Base-by-base conservation (phyloP, 2,329 filamentous ascomycete species). In the Colletotrichum lindemuthianum region DNA sequence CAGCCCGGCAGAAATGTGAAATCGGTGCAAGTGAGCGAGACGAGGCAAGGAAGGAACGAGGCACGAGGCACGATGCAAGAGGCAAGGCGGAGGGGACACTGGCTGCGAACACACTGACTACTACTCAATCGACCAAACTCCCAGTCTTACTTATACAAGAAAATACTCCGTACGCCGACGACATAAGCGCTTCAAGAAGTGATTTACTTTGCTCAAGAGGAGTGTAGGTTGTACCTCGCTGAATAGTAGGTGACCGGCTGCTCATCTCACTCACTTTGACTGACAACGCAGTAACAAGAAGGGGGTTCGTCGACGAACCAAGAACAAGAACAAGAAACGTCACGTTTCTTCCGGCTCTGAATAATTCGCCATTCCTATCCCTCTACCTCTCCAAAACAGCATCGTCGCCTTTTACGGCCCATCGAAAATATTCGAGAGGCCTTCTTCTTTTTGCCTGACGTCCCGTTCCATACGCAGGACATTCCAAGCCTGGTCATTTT, bases 241-340 rank as follows among this genome's bases (percentile, higher is more conserved):
- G 39, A 8, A n/a, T 44, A 33, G 16, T 33, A 32, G n/a, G 45
- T 13, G 24, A n/a, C 24, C 12, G n/a, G 39, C 49, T 43, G 50
- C 49, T 36, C 55, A 58, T 58, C 48, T 41, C 49, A 24, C 24
- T 24, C 24, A 24, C 24, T 24, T 24, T 24, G 24, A 24, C 24
- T 24, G 24, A 24, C 24, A 24, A 24, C 24, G 24, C 63, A 65
- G 52, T 59, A 65, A 65, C 63, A 65, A 65, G 58, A 63, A 63
- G 52, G 51, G 49, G 47, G 59, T 37, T 24, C 24, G 24, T 24
- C 24, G 24, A 24, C 24, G 24, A 24, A 24, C 24, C 24, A 24
- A 24, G 24, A 24, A 24, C 58, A 52, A n/a, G 51, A 63, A 36
- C 59, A 52, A 33, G 24, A 33, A 45, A 24, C 24, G 24, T 24